Evolutionary conservation across 2,329 filamentous ascomycete species (phyloP).

Genomic region (Karstenula rhodostoma): DNA sequence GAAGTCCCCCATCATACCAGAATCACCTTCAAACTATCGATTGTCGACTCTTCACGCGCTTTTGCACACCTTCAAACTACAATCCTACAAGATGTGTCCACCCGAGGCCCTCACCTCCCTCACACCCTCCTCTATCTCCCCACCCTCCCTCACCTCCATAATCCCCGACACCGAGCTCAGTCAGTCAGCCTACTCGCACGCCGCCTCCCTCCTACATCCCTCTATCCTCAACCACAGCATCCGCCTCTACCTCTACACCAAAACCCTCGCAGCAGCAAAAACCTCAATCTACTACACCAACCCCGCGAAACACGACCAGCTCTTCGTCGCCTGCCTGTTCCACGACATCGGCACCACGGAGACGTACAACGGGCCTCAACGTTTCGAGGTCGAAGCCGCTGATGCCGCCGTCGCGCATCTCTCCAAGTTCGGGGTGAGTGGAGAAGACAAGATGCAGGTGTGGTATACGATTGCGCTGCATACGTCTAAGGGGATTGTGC

Average conservation of each 20-base stretch:
- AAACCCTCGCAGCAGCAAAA: constrained; percentile 36
- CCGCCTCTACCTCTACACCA: constrained; percentile 72
- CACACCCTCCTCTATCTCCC: neutral
- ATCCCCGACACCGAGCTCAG: constrained; percentile 60
- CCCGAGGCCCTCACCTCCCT: neutral
- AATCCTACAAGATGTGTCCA: constrained; percentile 11
- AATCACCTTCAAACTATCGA: neutral
- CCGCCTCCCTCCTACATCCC: constrained; percentile 57
- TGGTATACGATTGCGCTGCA: constrained; percentile 58
- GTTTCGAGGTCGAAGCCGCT: constrained; percentile 57
- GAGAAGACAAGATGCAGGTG: constrained; percentile 48
- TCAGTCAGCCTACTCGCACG: constrained; percentile 57
- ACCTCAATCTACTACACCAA: constrained; percentile 30
- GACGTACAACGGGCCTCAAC: constrained; percentile 42
- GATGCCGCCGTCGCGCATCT: constrained; percentile 52
- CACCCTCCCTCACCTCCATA: constrained; percentile 22
- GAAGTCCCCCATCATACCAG: too few species aligned
- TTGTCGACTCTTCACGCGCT: too few species aligned
- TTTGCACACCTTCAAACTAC: neutral
- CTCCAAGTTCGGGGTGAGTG: constrained; percentile 26
- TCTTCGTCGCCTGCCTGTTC: constrained; percentile 66
- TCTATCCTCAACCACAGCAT: constrained; percentile 75
- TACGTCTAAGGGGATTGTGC: constrained; percentile 55
- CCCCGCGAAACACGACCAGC: constrained; percentile 56
- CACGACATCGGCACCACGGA: constrained; percentile 77